Percentiles rank a stretch among this genome's conserved stretches.
These are phyloP conservation scores for Lentithecium fluviatile DNA, from an alignment of 495 filamentous ascomycete species.

Conservation along the genomic window DNA sequence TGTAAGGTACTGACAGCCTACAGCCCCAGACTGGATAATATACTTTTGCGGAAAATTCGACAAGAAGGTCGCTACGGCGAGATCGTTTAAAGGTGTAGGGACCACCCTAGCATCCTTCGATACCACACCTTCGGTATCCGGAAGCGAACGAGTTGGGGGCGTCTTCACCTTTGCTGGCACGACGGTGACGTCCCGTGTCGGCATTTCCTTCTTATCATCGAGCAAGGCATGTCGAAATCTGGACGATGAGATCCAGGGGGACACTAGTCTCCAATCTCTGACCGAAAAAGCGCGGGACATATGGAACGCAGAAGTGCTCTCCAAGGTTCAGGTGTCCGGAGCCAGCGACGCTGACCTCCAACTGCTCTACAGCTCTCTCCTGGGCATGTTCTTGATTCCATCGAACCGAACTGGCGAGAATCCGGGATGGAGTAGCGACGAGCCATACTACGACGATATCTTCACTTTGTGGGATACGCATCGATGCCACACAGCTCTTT, in stretches of 20 bases:
- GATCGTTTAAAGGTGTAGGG: conserved; percentile 55
- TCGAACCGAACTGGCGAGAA: conserved; percentile 74
- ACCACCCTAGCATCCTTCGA: conserved; percentile 38
- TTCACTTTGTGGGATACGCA: conserved; percentile 63
- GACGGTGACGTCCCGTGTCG: conserved; percentile 61
- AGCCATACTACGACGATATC: conserved; percentile 65
- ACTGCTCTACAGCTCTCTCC: conserved; percentile 65
- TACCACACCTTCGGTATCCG: conserved; percentile 18
- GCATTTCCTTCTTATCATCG: conserved; percentile 67
- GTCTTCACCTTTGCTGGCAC: conserved; percentile 41
- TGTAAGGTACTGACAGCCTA: conserved; percentile 28
- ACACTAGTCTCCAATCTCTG: conserved; percentile 49
- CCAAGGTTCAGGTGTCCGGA: conserved; percentile 59
- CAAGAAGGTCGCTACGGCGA: conserved; percentile 42
- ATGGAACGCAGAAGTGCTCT: conserved; percentile 64
- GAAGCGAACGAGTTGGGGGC: conserved; percentile 34
- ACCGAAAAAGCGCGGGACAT: conserved; percentile 48
- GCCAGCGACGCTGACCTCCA: conserved; percentile 55
- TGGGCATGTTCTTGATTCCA: conserved; percentile 68
- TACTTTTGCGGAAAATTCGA: conserved; percentile 70
- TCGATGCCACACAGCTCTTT: conserved; percentile 61
- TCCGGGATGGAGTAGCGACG: conserved; percentile 61
- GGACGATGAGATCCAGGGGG: conserved; percentile 56
- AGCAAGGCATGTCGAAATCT: conserved; percentile 62
- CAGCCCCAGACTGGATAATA: conserved; percentile 61